Evolutionary conservation across 345 rosid genomes (phyloP).

Genomic region (Eucalyptus viminalis): DNA sequence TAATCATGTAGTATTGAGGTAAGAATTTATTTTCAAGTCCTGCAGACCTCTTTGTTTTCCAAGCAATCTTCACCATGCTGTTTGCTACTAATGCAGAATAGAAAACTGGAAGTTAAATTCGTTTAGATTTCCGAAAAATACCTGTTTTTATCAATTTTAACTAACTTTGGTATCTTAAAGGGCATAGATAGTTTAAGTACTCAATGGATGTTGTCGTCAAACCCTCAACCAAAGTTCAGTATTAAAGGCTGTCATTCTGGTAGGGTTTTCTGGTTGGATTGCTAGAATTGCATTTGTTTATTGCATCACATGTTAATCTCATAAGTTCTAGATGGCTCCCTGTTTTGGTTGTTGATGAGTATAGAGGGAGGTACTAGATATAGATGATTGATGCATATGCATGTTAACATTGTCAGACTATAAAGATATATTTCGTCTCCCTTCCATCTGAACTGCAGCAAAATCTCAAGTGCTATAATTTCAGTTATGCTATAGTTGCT

Average conservation of each 20-base stretch:
- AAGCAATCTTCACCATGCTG: not conserved
- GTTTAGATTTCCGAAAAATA: not conserved
- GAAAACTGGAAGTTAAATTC: not conserved
- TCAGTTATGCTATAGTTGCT: not conserved
- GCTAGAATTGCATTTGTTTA: not conserved
- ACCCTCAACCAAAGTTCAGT: not conserved
- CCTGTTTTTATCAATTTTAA: not conserved
- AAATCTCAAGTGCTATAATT: not conserved
- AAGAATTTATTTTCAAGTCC: not conserved
- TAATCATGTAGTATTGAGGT: not conserved
- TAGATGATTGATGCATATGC: not conserved
- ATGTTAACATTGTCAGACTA: not conserved
- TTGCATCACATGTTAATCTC: not conserved
- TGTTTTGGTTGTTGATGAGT: not conserved
- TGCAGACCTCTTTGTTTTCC: not conserved
- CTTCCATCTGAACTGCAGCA: not conserved
- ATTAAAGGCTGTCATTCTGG: not conserved
- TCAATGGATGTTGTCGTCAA: not conserved
- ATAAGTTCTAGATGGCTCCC: not conserved
- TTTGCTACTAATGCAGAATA: not conserved
- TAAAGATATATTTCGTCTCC: not conserved
- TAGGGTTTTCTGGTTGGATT: not conserved
- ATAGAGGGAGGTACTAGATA: not conserved
- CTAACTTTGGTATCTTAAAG: not conserved
- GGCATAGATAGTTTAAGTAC: not conserved